Base-by-base conservation (phyloP, 768 basidiomycete genomes). In the Cystofilobasidium capitatum region DNA sequence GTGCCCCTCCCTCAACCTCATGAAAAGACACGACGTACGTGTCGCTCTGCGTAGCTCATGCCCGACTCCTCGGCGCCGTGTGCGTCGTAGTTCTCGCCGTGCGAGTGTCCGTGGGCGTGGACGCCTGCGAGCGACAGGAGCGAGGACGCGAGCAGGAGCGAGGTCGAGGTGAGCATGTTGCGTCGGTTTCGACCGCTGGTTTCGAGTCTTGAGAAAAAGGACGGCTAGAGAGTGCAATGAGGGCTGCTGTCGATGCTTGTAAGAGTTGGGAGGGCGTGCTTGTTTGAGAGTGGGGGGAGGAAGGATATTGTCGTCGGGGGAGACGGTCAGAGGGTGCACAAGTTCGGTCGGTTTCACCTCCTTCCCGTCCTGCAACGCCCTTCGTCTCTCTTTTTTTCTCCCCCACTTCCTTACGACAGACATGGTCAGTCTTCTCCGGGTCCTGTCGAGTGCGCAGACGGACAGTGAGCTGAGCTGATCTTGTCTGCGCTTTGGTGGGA, bases 21-120 rank as follows among this genome's bases (percentile, higher is more conserved):
- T 24, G 7, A 59, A 39, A 17, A n/a, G 9, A 26, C 8, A 20
- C 35, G 26, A 69, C 68, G n/a, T 5, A 69, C 68, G 40, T 69
- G 68, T 47, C 68, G 54, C 29, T 69, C 68, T 3, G 68, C 68
- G 58, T 69, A 69, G 7, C 68, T 61, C 24, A 69, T 54, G 5
- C 42, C 16, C 20, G 37, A 22, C n/a, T 55, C 54, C 3, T 69
- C 68, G 2, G 62, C 68, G 24, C 68, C 68, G 40, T 69, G 68
- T 10, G 55, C 49, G 55, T 69, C 68, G 47, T 69, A 69, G 47
- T 40, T 59, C 8, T 58, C 62, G 36, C 55, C 62, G 57, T 63
- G 62, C 1, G 26, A 33, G 33, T 49, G 42, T 12, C 42, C 67
- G 51, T 69, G 67, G 55, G 67, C 67, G 7, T 39, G 24, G 24